Percentiles rank a stretch among this genome's conserved stretches.
These are phyloP conservation scores for Lactarius sp. DNA, from an alignment of 768 basidiomycete species.

Conservation along the genomic window DNA sequence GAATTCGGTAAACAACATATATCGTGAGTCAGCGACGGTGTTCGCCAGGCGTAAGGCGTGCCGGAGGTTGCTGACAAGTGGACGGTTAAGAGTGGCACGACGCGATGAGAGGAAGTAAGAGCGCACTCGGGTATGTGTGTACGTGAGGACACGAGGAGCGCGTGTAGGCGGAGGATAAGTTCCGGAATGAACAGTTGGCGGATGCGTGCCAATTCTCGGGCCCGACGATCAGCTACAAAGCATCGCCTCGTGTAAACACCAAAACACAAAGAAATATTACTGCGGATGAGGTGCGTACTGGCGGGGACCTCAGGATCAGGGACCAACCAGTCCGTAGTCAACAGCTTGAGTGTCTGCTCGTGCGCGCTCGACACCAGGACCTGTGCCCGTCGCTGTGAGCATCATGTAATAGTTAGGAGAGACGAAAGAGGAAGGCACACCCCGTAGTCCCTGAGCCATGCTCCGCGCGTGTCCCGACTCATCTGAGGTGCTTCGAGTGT, in stretches of 20 bases:
- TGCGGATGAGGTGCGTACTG: background rate
- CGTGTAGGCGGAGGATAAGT: conserved; percentile 80
- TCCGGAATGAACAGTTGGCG: conserved; percentile 89
- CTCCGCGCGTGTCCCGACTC: conserved; percentile 51
- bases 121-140: conserved; percentile 61
- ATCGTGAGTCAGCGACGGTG: conserved; percentile 81
- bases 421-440: conserved; percentile 33
- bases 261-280: no score
- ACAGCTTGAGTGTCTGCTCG: conserved; percentile 60
- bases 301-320: conserved; percentile 40
- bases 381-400: conserved; percentile 32
- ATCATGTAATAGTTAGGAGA: background rate
- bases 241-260: background rate
- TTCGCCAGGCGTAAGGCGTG: conserved; percentile 73
- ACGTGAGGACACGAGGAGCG: conserved; percentile 60
- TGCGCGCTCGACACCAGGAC: conserved; percentile 57
- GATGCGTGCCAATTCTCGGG: conserved; percentile 69
- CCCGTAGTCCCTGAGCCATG: conserved; percentile 64
- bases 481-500: conserved; percentile 51
- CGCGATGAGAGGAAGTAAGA: background rate
- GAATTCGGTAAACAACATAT: conserved; percentile 61
- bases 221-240: conserved; percentile 47
- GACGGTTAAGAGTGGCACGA: background rate
- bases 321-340: conserved; percentile 76
- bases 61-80: conserved; percentile 59